Evolutionary conservation across 305 asterid species (phyloP).

Genomic region (Salvia sclarea): DNA sequence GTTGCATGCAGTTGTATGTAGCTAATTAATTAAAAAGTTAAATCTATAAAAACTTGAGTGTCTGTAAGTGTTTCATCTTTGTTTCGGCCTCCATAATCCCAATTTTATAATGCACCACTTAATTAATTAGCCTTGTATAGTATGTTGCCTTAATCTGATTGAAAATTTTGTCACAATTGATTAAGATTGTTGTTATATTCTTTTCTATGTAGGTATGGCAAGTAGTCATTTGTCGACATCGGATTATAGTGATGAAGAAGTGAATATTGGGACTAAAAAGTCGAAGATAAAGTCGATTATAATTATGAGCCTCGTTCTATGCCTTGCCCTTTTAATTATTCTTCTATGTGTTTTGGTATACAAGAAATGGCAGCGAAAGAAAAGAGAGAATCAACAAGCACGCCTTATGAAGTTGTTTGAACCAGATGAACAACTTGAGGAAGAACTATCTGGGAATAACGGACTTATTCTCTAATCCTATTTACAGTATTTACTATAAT

Average conservation of each 20-base stretch:
- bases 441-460: not conserved
- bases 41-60: too few species aligned
- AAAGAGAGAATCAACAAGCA: not conserved
- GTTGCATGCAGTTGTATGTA: too few species aligned
- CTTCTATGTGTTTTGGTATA: not conserved
- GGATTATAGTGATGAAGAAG: not conserved
- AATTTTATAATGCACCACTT: too few species aligned
- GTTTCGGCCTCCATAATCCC: too few species aligned
- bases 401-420: constrained; percentile 13
- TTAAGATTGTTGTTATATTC: not conserved
- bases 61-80: too few species aligned
- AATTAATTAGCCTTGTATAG: too few species aligned
- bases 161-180: too few species aligned
- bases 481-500: too few species aligned
- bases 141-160: too few species aligned
- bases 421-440: constrained; percentile 11
- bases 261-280: too few species aligned
- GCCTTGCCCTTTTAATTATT: not conserved
- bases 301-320: not conserved
- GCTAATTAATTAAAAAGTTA: too few species aligned
- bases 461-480: not conserved
- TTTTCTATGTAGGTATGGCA: not conserved
- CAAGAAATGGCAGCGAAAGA: constrained; percentile 4
- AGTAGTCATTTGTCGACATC: not conserved
- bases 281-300: not conserved